Base-by-base conservation (phyloP, 2,329 filamentous ascomycete species). In the Scedosporium minutisporum region DNA sequence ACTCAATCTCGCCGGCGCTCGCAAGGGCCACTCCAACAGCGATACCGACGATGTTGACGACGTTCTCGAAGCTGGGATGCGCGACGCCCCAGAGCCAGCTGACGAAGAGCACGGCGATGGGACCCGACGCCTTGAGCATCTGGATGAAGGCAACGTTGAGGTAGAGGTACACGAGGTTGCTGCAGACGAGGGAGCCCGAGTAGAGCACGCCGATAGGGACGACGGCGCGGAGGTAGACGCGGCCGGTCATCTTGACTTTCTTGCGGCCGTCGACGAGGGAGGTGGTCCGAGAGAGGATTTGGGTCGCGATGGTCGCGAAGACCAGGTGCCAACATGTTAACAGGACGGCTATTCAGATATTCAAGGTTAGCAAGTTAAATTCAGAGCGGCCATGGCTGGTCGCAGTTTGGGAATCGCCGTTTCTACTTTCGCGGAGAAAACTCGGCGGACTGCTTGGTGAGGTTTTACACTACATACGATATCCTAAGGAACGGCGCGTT, bases 81-180 rank as follows among this genome's bases (percentile, higher is more conserved):
- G 81, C 77, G 27, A 83, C 75, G 58, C 80, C 74, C 77, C 79
- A 82, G 63, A 78, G 71, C 85, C 86, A 90, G n/a, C 82, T 84
- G 57, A 82, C 79, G 68, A 89, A 74, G 60, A 90, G 80, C 23
- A 88, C 86, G 61, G 83, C 85, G 64, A 89, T 86, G 29, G 87
- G 87, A 5, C 84, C 85, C 57, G 82, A 85, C 63, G 87, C 84
- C 82, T 81, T 89, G 69, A 89, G 79, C 84, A 89, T 88, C 76
- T 88, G 86, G 67, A 88, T 88, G 70, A 88, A 88, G 48, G 85
- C 80, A 61, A 88, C 85, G 62, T 80, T 86, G 62, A 88, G 80
- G 71, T 88, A 87, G 62, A 88, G 78, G 71, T 88, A 88, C 66
- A 86, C 83, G 70, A 87, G 75, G 73, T 88, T 89, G 67, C 84